Base-by-base conservation (phyloP, 2,329 filamentous ascomycete genomes). In the Colletotrichum sp. region DNA sequence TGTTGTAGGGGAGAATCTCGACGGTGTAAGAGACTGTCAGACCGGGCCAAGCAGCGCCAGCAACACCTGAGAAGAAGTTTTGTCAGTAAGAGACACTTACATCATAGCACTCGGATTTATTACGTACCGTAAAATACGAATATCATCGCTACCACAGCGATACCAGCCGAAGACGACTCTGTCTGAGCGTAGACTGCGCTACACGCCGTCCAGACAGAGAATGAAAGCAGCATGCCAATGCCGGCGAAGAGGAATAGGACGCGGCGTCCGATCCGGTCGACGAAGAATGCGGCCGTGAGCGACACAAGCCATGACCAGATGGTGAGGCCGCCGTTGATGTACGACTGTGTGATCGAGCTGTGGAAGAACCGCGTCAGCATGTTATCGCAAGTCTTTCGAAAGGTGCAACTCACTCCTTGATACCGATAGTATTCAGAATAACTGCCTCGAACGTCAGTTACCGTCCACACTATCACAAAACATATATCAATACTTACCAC, bases 11-110 rank as follows among this genome's bases (percentile, higher is more conserved):
- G 7, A 75, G 43, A 12, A 77, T 71, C 39, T 77, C 72, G 13
- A 77, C 73, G 4, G 86, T 85, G 64, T 88, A 88, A 0, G 85
- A 85, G 1, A 87, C 85, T 4, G 87, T 82, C 59, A 88, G 59
- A 9, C 85, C 85, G 0, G 85, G 87, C 86, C 86, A 88, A 2
- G 84, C 86, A 5, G 73, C 73, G n/a, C 73, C 73, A 5, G 73
- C 73, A 16, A 76, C 76, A 3, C 43, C 43, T 52, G 6, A 52
- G 43, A 48, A 12, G 1, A 48, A 1, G 10, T 13, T 21, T 7
- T 21, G n/a, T 52, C n/a, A 52, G 43, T 0, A 13, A 13, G 43
- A 0, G n/a, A 13, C 0, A 1, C 0, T 21, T 7, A 2, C 10
- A 13, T 21, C 43, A 0, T 21, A 48, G n/a, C 0, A 48, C 3